Evolutionary conservation across 2,329 filamentous ascomycete genomes (phyloP), one percentile per base, ranked within the genome.

Genomic region (Cytospora chrysosperma): DNA sequence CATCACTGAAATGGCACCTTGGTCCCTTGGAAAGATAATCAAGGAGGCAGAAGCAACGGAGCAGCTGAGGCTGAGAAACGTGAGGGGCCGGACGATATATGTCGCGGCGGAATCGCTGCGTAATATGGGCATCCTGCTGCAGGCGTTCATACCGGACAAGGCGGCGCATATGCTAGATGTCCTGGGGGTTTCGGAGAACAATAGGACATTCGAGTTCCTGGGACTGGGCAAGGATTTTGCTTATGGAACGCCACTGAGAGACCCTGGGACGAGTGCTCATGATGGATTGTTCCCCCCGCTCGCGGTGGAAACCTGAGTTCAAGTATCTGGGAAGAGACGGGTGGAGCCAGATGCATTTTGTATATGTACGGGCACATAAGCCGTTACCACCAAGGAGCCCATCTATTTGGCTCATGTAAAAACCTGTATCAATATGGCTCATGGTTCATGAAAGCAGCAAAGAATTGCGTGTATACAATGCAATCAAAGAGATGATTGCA

Each of bases 111-210:
- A 99, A 76, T 85, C 89, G 5, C 74, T 97, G 54, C 89, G 95
- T 43, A 85, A 97, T 27, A 80, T 82, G 0, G 92, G 88, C 17
- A 97, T 99, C 69, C 79, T 98, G 54, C 79, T 99, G 52, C 93
- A 97, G 75, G 93, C 95, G 1, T 91, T 93, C 72, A 96, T 99
- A 84, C 95, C 95, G 0, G 81, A 79, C 49, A 96, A 96, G 75
- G 85, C 92, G 54, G 76, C 77, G 13, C 78, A 85, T 68, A 76
- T 97, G 34, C 83, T 99, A 0, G 89, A 97, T 73, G 84, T 89
- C 70, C 79, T 99, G 10, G 89, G 90, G 1, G 93, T 99, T 5
- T 77, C 79, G 3, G 73, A 79, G 10, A 80, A 84, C 12, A 84
- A 83, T 59, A 83, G 94, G 62, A 83, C 79, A 0, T 84, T 92